Evolutionary conservation across 371 early-diverging fungal species (phyloP).

Genomic region (Capillidium rhysosporum): DNA sequence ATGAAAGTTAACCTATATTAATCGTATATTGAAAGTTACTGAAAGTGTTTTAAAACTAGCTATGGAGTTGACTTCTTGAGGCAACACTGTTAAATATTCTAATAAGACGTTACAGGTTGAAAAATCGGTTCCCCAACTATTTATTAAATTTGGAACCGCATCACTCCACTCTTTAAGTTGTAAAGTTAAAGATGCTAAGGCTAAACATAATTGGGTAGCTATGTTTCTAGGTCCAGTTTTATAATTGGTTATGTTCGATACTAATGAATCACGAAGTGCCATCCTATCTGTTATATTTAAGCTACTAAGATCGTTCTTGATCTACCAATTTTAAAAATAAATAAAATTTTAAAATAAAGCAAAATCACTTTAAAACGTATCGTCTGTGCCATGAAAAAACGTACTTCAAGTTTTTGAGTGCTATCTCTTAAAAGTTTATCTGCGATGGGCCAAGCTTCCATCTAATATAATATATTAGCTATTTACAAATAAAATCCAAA

Average conservation of each 20-base stretch:
- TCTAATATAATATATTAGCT: constrained; percentile 17
- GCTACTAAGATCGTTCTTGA: constrained; percentile 55
- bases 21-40: too few species aligned
- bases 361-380: constrained; percentile 61
- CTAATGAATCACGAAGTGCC: constrained; percentile 61
- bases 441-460: constrained; percentile 69
- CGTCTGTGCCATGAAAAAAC: constrained; percentile 84
- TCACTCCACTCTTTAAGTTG: constrained; percentile 65
- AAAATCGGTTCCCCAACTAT: constrained; percentile 29
- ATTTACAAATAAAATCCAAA: not conserved
- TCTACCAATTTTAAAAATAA: constrained; percentile 17
- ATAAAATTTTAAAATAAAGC: not conserved
- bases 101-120: constrained; percentile 37
- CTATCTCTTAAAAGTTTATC: constrained; percentile 43
- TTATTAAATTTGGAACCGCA: constrained; percentile 45
- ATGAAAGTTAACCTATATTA: not conserved
- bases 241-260: constrained; percentile 30
- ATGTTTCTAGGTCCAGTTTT: constrained; percentile 36
- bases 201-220: constrained; percentile 59
- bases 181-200: constrained; percentile 69
- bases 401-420: constrained; percentile 30
- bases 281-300: constrained; percentile 37
- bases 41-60: constrained; percentile 20
- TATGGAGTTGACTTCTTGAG: constrained; percentile 64
- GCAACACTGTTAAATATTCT: constrained; percentile 62